phyloP scores from a whole-genome alignment of 2,329 filamentous ascomycete species.

The Ceratocystis albifundus region DNA sequence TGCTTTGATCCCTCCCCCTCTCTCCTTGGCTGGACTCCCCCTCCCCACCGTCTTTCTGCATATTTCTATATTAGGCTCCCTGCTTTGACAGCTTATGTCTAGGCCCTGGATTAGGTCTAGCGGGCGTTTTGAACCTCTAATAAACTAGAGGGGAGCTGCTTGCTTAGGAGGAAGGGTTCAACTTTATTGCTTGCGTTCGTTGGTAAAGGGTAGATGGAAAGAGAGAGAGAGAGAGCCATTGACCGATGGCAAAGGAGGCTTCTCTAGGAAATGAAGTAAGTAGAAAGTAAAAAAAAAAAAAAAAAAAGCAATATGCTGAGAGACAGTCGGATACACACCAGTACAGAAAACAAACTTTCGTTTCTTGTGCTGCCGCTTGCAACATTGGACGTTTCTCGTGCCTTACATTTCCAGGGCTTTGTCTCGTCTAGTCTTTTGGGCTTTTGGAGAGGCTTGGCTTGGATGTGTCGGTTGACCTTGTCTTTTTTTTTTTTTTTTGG shows the following conservation, averaged over 20 bases:
- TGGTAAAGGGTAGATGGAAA: neutral
- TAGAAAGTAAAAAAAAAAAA: too few relatives aligned
- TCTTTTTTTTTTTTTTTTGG: neutral
- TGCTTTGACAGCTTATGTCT: neutral
- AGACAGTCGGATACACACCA: too few relatives aligned
- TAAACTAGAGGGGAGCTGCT: neutral
- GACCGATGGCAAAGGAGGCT: too few relatives aligned
- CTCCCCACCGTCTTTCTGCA: neutral
- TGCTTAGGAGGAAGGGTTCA: neutral
- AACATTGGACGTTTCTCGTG: conserved; percentile 5
- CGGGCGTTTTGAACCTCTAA: neutral
- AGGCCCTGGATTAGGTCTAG: neutral
- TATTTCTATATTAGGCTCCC: neutral
- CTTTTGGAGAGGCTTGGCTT: neutral
- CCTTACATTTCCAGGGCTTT: neutral
- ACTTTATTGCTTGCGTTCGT: neutral
- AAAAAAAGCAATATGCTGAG: too few relatives aligned
- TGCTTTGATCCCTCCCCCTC: neutral
- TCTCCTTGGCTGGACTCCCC: neutral
- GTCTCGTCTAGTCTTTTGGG: neutral
- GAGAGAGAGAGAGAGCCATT: neutral
- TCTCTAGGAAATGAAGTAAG: too few relatives aligned
- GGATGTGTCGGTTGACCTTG: neutral
- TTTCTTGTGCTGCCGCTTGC: neutral
- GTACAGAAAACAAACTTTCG: too few relatives aligned